Base-by-base conservation (phyloP, 2,329 filamentous ascomycete genomes). In the Bipolaris oryzae region DNA sequence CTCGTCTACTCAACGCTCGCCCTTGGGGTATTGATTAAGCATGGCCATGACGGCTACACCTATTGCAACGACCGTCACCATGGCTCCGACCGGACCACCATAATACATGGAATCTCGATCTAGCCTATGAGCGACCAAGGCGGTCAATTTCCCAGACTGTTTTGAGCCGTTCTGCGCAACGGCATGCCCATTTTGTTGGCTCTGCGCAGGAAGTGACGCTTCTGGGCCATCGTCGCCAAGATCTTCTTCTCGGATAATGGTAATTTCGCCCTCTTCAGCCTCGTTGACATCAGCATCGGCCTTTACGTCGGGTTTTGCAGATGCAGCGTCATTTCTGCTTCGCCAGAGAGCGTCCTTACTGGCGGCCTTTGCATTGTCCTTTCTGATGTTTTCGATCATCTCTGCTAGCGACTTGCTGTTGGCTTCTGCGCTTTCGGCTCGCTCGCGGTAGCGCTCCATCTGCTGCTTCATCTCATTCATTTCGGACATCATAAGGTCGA, bases 321-420 rank as follows among this genome's bases (percentile, higher is more conserved):
- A 45, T 28, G 68, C 58, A 51, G 59, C 62, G 33, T 66, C 58
- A 49, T 70, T 74, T 46, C 66, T 62, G 51, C 70, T 69, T 35
- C 64, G 64, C 28, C 64, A 67, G 23, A 67, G 67, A 41, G 64
- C 65, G 21, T 71, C 71, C 57, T 73, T 69, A 50, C 55, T 61
- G 34, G 66, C 77, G 3, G 77, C 77, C n/a, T 76, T 79, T 31
- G 76, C 77, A 65, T 87, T 86, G 65, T 92, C 87, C 66, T 81
- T 83, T 50, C 92, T 86, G 53, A 97, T 89, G 63, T 89, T 88
- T 66, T 91, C 82, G 11, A 97, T 88, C 91, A 98, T 95, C 72
- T 96, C 91, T 1, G 90, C 88, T 42, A 99, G 78, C 1, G 89
- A 89, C 74, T 89, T 88, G 52, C 89, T 87, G 51, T 96, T 92